Evolutionary conservation across 768 basidiomycete genomes (phyloP).

Genomic region (Cyclocybe aegerita): DNA sequence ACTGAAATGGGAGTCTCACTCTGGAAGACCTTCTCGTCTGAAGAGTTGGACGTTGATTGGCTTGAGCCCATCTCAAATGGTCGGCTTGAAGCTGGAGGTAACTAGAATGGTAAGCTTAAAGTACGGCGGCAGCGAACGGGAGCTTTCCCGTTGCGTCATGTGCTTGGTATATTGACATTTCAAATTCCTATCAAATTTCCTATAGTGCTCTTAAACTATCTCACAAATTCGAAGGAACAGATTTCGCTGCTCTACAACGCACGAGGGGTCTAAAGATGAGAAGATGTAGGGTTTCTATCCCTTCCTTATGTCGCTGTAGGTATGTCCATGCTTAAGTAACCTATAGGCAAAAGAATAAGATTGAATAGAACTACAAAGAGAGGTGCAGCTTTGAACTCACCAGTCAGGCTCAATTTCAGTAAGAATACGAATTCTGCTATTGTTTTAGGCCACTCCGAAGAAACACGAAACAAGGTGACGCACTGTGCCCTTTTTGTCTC

Average conservation of each 20-base stretch:
- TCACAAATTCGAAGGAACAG: too few species aligned
- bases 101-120: too few species aligned
- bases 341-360: constrained; percentile 7
- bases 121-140: too few species aligned
- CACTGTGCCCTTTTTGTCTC: constrained; percentile 95
- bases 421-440: constrained; percentile 77
- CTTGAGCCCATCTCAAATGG: constrained; percentile 55
- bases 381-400: constrained; percentile 32
- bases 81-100: neutral
- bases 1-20: constrained; percentile 57
- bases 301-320: constrained; percentile 17
- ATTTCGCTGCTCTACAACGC: too few species aligned
- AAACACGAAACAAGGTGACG: constrained; percentile 23
- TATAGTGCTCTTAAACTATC: too few species aligned
- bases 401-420: constrained; percentile 97
- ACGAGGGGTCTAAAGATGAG: too few species aligned
- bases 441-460: constrained; percentile 7
- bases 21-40: constrained; percentile 55
- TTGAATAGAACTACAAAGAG: neutral
- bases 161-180: too few species aligned
- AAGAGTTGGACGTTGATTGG: constrained; percentile 60
- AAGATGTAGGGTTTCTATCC: neutral
- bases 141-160: too few species aligned
- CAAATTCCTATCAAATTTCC: too few species aligned
- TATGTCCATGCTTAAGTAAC: constrained; percentile 24